Evolutionary conservation across 768 basidiomycete genomes (phyloP).

Genomic region (Coprinopsis cinerea): DNA sequence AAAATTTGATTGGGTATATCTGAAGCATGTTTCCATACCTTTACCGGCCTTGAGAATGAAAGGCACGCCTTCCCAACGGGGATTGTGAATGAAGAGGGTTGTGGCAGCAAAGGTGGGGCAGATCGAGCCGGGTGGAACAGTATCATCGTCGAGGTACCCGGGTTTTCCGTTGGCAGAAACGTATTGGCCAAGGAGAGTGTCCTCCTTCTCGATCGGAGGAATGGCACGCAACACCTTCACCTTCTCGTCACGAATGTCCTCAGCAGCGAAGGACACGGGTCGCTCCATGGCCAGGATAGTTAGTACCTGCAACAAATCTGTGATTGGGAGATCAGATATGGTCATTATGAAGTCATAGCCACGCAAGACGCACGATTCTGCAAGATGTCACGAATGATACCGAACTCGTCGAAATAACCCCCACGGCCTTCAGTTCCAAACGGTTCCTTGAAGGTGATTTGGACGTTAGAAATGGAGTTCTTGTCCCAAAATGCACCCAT

Average conservation of each 20-base stretch:
- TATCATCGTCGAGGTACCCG: slow-evolving; percentile 98
- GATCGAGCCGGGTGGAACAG: slow-evolving; percentile 85
- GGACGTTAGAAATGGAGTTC: slow-evolving; percentile 92
- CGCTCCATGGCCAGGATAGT: slow-evolving; percentile 97
- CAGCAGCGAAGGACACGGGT: slow-evolving; percentile 93
- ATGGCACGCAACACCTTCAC: slow-evolving; percentile 95
- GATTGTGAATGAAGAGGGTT: slow-evolving; percentile 89
- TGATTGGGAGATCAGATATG: slow-evolving; percentile 11
- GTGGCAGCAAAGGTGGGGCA: slow-evolving; percentile 95
- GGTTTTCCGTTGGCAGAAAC: slow-evolving; percentile 85
- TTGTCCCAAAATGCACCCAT: slow-evolving; percentile 91
- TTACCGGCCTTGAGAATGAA: slow-evolving; percentile 99
- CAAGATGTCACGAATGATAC: slow-evolving; percentile 94
- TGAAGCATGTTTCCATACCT: slow-evolving; percentile 45
- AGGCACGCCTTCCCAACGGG: slow-evolving; percentile 97
- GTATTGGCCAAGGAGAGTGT: slow-evolving; percentile 94
- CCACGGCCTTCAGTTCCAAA: slow-evolving; percentile 99
- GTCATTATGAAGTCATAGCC: slow-evolving; percentile 8
- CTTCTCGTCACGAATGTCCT: slow-evolving; percentile 99
- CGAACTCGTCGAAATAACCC: slow-evolving; percentile 99
- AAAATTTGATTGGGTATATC: background rate
- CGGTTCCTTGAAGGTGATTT: slow-evolving; percentile 99
- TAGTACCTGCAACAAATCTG: slow-evolving; percentile 92
- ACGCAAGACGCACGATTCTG: slow-evolving; percentile 84
- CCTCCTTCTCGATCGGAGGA: slow-evolving; percentile 67